Evolutionary conservation across 495 filamentous ascomycete genomes (phyloP).

Genomic region (Rusavskia elegans): DNA sequence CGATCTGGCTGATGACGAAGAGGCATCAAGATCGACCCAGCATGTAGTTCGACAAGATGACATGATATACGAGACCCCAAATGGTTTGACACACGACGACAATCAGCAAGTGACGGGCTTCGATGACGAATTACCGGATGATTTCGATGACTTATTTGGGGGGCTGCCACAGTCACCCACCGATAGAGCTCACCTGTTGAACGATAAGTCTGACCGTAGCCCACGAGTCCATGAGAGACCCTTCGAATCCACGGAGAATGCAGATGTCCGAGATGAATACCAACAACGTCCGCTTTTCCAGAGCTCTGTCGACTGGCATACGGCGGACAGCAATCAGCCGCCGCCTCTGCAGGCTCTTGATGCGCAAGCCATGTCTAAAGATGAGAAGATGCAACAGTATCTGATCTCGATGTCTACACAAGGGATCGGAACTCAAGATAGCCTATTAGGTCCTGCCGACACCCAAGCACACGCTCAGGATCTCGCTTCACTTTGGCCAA

Average conservation of each 20-base stretch:
- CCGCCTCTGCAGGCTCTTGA: background rate
- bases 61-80: conserved; percentile 1
- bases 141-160: conserved; percentile 37
- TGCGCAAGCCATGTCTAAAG: conserved; percentile 5
- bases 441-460: conserved; percentile 30
- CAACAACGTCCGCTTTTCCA: background rate
- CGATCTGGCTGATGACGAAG: conserved; percentile 53
- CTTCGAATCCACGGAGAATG: background rate
- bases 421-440: conserved; percentile 20
- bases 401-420: conserved; percentile 32
- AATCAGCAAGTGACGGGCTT: background rate
- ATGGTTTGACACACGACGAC: conserved; percentile 3
- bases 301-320: background rate
- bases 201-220: conserved; percentile 18
- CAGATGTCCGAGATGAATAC: background rate
- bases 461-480: conserved; percentile 51
- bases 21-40: conserved; percentile 1
- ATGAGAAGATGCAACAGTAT: conserved; percentile 29
- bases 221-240: conserved; percentile 5
- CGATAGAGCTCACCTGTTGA: conserved; percentile 16
- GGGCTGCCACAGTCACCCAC: conserved; percentile 28
- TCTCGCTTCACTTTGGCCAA: conserved; percentile 51
- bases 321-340: background rate
- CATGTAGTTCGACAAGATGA: background rate
- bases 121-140: conserved; percentile 35